phyloP scores from a whole-genome alignment of 1,284 basidiomycete genomes.

The Apiotrichum sp. region DNA sequence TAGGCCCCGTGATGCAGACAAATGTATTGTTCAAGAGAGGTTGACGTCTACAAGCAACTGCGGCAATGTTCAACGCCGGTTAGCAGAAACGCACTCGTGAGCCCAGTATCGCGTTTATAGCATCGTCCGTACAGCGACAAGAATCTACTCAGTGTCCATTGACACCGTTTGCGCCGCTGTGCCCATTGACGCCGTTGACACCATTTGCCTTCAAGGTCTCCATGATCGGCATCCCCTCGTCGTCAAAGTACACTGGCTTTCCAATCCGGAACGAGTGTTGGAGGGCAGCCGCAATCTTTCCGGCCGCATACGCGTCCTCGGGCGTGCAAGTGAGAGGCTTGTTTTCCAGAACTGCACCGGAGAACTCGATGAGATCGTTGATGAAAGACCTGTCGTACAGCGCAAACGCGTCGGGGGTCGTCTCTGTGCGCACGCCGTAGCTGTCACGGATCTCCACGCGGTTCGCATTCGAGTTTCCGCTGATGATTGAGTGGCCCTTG shows the following conservation, averaged over 20 bases:
- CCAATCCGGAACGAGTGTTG: conserved; percentile 21
- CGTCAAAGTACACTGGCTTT: conserved; percentile 25
- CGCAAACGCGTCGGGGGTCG: conserved; percentile 20
- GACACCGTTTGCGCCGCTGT: no score
- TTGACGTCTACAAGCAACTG: no score
- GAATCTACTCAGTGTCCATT: no score
- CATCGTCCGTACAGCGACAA: no score
- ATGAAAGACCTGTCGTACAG: conserved; percentile 34
- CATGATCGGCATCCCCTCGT: conserved; percentile 25
- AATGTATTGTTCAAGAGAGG: no score
- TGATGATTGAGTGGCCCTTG: conserved; percentile 25
- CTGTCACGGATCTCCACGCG: conserved; percentile 25
- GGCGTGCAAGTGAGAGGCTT: conserved; percentile 16
- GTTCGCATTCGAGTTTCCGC: conserved; percentile 27
- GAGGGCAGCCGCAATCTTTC: conserved; percentile 28
- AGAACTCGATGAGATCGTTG: conserved; percentile 21
- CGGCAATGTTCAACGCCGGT: no score
- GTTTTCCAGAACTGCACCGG: conserved; percentile 15
- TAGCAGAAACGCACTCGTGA: no score
- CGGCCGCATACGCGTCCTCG: conserved; percentile 28
- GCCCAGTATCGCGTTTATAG: no score
- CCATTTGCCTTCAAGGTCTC: background rate
- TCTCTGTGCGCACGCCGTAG: conserved; percentile 27
- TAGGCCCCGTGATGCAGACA: no score
- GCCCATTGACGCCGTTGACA: no score